phyloP scores from a whole-genome alignment of 1,139 yeast genomes.

The Hanseniaspora uvarum region DNA sequence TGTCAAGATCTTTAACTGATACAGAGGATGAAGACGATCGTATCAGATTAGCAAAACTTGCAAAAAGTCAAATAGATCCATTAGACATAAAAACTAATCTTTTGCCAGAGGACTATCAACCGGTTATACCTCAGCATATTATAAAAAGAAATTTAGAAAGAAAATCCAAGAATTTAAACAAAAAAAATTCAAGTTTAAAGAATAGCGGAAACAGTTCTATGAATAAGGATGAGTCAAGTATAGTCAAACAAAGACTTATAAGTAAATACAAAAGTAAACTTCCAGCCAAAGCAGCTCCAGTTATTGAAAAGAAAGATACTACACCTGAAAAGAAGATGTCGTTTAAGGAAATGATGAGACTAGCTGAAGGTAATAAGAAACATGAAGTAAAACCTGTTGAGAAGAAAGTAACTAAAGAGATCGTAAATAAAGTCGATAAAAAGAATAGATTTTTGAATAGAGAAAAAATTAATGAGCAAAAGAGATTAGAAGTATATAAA shows the following conservation, averaged over 20 bases:
- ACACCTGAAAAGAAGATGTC: constrained; percentile 40
- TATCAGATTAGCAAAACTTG: background rate
- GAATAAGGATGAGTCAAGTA: constrained; percentile 21
- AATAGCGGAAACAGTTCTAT: constrained; percentile 18
- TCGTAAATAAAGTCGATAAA: background rate
- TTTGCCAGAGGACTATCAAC: constrained; percentile 27
- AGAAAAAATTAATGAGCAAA: constrained; percentile 8
- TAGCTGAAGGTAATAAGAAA: constrained; percentile 43
- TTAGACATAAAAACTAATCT: constrained; percentile 18
- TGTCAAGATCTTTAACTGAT: background rate
- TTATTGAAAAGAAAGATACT: background rate
- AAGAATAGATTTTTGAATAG: constrained; percentile 8
- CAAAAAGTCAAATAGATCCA: constrained; percentile 11
- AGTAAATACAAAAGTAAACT: constrained; percentile 23
- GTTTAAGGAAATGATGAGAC: constrained; percentile 59
- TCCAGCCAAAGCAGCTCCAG: constrained; percentile 18
- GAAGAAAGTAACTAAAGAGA: background rate
- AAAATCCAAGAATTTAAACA: constrained; percentile 33
- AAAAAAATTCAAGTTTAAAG: constrained; percentile 16
- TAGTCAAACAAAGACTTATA: constrained; percentile 18
- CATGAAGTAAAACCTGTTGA: background rate
- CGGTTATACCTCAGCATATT: constrained; percentile 37
- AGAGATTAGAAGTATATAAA: background rate
- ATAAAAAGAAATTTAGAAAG: constrained; percentile 53
- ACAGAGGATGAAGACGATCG: background rate